Evolutionary conservation across 2,329 filamentous ascomycete genomes (phyloP), one percentile per base, ranked within the genome.

Genomic region (Talaromyces funiculosus): DNA sequence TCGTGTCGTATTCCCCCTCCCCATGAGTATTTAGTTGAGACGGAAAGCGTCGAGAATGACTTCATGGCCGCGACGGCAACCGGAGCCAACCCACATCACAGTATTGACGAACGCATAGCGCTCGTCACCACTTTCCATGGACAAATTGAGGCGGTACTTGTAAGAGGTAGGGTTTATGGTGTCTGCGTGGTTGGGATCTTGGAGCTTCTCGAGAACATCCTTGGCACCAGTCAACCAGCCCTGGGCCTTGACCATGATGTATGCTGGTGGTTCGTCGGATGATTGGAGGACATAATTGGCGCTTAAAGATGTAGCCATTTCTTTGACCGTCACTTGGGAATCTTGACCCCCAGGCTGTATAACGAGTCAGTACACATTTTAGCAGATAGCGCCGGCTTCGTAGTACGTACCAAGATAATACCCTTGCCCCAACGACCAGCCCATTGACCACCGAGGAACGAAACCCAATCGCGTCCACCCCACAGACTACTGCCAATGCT

Each of bases 391-490:
- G 22, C 24, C 38, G 10, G 49, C 40, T 33, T 33, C 47, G 22
- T 59, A 61, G 54, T 4, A 20, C 31, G 4, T 71, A 81, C 78
- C 71, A 81, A 67, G 60, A 81, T 74, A 57, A 80, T 77, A 26
- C 80, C 80, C 66, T 80, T 80, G 12, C 79, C 80, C 79, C 79
- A 82, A 69, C 78, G 70, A 53, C 80, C 80, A 51, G 78, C 78
- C 80, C 80, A 82, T 64, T 80, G 76, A 12, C 80, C 80, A 58
- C 78, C 78, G 37, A 80, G 70, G 64, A 80, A 81, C 37, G 77
- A 78, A 47, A 82, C 75, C 80, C 80, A 82, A 63, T 81, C 78
- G 42, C 79, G 70, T 58, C 79, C 73, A n/a, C 80, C 80, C 74
- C 77, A 81, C 35, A 80, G 71, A 37, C 75, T 74, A 20, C 70